Evolutionary conservation across 768 basidiomycete genomes (phyloP), one percentile per base, ranked within the genome.

Genomic region (Lactarius indigo): DNA sequence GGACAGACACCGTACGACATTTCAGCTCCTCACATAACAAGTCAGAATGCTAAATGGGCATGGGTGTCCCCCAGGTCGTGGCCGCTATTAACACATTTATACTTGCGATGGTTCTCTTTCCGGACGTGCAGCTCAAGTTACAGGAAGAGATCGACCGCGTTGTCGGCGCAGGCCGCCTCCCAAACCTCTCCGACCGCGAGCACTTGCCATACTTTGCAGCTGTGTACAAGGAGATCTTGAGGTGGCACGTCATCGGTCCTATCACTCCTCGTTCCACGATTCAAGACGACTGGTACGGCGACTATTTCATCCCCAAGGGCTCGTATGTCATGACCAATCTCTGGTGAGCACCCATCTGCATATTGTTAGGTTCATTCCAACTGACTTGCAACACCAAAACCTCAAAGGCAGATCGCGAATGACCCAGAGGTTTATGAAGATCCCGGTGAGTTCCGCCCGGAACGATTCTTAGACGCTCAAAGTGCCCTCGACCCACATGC

Each of bases 151-250:
- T 75, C 13, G 74, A 73, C 33, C 42, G 59, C 10, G 64, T 73
- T 8, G 50, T 74, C 9, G 74, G 74, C 3, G 1, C 26, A 5
- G 33, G 50, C 37, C 62, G 73, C 15, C 59, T 73, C 10, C 74
- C 74, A 4, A 67, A n/a, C 5, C 39, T 69, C 30, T 41, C 61
- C 4, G 73, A 73, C 15, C 42, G 64, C 47, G 66, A 60, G 26
- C n/a, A 37, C 39, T 59, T 75, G 18, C 74, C 74, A 9, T 75
- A 75, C 57, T 47, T 73, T 30, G 65, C 66, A 1, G 73, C 73
- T 13, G 15, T 75, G 17, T 52, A 72, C 52, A 69, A 71, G 59
- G 74, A 75, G 64, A 57, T 67, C 26, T 35, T 74, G 35, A 58
- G 74, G 52, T 75, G 72, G 73, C 57, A 64, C n/a, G 66, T 72